phyloP scores from a whole-genome alignment of 805 yeast genomes.

The Tetrapisispora taiwanensis region DNA sequence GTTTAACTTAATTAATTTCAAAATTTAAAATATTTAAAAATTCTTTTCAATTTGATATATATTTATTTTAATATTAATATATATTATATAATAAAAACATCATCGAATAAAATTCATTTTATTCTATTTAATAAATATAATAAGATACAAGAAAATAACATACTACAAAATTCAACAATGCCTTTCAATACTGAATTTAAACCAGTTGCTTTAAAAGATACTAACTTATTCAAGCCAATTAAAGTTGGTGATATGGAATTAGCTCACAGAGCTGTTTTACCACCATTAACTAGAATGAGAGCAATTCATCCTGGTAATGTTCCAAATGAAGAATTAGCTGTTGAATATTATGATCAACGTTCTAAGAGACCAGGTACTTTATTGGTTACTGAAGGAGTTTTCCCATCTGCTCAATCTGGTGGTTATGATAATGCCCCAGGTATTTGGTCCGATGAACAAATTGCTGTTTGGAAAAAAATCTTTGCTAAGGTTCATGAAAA shows the following conservation, averaged over 20 bases:
- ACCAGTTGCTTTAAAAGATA: conserved; percentile 20
- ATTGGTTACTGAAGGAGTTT: conserved; percentile 48
- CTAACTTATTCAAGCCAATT: conserved; percentile 34
- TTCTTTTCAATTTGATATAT: too few relatives aligned
- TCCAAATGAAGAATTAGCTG: conserved; percentile 35
- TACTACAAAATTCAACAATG: too few relatives aligned
- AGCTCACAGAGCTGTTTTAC: conserved; percentile 29
- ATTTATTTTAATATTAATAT: too few relatives aligned
- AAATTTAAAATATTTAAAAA: too few relatives aligned
- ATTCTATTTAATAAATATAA: too few relatives aligned
- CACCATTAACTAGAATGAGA: conserved; percentile 38
- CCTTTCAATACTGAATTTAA: conserved; percentile 12
- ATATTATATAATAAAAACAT: too few relatives aligned
- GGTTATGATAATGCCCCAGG: conserved; percentile 38
- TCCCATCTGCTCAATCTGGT: conserved; percentile 33
- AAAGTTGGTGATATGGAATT: conserved; percentile 31
- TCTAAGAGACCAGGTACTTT: conserved; percentile 42
- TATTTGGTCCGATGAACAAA: conserved; percentile 38
- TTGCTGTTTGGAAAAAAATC: conserved; percentile 39
- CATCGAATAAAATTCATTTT: background rate
- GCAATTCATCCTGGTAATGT: conserved; percentile 28
- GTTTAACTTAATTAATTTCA: too few relatives aligned
- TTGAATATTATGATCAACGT: conserved; percentile 44
- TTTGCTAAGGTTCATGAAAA: conserved; percentile 41
- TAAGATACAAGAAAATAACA: too few relatives aligned